These are phyloP conservation scores for Aureobasidium sp. DNA, from an alignment of 2,329 filamentous ascomycete species.

Conservation along the genomic window DNA sequence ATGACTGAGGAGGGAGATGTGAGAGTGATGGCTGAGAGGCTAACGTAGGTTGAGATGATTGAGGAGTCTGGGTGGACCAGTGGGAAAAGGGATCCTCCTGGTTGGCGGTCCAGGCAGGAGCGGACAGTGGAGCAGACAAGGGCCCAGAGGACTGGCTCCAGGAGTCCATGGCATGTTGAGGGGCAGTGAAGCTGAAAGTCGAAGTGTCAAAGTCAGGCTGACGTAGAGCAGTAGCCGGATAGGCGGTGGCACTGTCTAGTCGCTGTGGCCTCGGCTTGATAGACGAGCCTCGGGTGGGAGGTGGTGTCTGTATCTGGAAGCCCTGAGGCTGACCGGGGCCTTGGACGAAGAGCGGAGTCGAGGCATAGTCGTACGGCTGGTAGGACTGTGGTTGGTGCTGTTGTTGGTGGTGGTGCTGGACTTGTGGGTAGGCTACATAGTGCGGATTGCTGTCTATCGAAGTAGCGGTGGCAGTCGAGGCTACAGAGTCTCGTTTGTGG, in stretches of 20 bases:
- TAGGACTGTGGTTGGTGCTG: background rate
- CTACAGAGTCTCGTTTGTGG: constrained; percentile 2
- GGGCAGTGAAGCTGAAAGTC: background rate
- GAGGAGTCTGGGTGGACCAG: background rate
- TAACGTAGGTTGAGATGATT: background rate
- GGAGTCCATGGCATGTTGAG: background rate
- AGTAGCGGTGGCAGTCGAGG: background rate
- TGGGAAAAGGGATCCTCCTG: background rate
- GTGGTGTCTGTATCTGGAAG: constrained; percentile 52
- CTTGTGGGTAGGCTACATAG: constrained; percentile 1
- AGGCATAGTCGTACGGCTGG: background rate
- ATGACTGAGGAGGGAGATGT: background rate
- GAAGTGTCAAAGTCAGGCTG: background rate
- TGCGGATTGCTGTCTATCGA: constrained; percentile 9
- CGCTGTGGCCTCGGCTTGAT: constrained; percentile 38
- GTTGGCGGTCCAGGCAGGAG: constrained; percentile 4
- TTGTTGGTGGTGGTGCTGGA: background rate
- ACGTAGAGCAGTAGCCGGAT: background rate
- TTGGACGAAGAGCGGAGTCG: background rate
- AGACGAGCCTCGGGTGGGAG: constrained; percentile 48
- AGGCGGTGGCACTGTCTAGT: constrained; percentile 18
- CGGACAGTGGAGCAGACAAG: constrained; percentile 15
- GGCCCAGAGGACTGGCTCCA: background rate
- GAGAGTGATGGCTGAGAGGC: background rate
- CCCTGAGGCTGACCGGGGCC: background rate